Percentiles rank a stretch among this genome's conserved stretches.
These are phyloP conservation scores for Dipodascus albidus DNA, from an alignment of 805 yeast genomes.

Conservation along the genomic window DNA sequence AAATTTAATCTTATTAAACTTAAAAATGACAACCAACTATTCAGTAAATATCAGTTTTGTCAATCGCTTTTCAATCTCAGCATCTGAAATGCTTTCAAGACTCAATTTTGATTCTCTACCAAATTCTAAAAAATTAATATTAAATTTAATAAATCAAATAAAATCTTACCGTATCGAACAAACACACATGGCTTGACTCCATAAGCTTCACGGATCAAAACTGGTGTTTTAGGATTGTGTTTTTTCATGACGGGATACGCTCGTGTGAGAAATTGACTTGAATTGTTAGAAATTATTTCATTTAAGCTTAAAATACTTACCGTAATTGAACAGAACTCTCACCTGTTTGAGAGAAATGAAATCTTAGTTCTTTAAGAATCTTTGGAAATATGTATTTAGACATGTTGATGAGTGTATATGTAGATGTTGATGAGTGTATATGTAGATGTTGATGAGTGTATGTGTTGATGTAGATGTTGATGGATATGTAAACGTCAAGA, in stretches of 20 bases:
- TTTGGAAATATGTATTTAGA: constrained; percentile 29
- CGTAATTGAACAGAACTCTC: constrained; percentile 54
- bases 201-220: constrained; percentile 65
- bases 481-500: no score
- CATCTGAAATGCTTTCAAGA: constrained; percentile 31
- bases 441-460: background rate
- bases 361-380: constrained; percentile 66
- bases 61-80: constrained; percentile 21
- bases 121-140: constrained; percentile 12
- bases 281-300: background rate
- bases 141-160: no score
- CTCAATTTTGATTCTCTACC: constrained; percentile 33
- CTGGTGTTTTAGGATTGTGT: constrained; percentile 55
- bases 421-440: background rate
- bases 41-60: background rate
- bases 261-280: constrained; percentile 47
- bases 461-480: background rate
- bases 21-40: no score
- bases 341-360: constrained; percentile 74
- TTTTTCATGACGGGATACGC: constrained; percentile 57
- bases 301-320: constrained; percentile 22
- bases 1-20: no score
- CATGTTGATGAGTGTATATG: background rate
- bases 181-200: constrained; percentile 65
- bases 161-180: constrained; percentile 43